Evolutionary conservation across 345 rosid species (phyloP), one percentile per base, ranked within the genome.

Genomic region (Populus pruinosa): DNA sequence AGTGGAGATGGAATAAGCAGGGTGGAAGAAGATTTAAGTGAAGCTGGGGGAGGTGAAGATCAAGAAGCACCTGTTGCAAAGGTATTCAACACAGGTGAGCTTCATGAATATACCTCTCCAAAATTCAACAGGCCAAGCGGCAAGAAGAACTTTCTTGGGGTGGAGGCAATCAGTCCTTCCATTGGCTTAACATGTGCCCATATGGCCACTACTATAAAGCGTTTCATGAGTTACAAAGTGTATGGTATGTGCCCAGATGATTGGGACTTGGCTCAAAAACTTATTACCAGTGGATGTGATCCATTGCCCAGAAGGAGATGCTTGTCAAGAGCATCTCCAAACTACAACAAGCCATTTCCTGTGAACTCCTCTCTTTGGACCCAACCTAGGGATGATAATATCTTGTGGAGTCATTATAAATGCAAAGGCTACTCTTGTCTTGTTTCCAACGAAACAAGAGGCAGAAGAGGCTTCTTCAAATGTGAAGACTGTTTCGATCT

Each of bases 301-400:
- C 90, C 90, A 47, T 66, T 88, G 71, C 90, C 94, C 27, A 87
- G 88, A 75, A 85, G 91, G 77, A 81, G 88, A 80, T 87, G 92
- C 81, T 78, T 87, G 74, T 85, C 90, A 35, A 85, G 80, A 79
- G 31, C 86, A 73, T 85, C 90, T 31, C 78, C 83, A 75, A 67
- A 25, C 33, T 86, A 82, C 78, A 71, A 72, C 25, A 81, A 69
- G 72, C 88, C 87, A 25, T 56, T 77, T 59, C 81, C 83, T 23
- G 59, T 77, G 12, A 84, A 82, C 81, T 41, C 71, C 20, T 87
- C 90, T 67, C 85, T 88, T 17, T 86, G 92, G 92, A 73, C 77
- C 43, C 85, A 78, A 63, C 89, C 91, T 36, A 39, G 79, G 66
- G 78, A 85, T 76, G 66, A 7, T 41, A 86, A 85, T 71, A 82